Evolutionary conservation across 2,329 filamentous ascomycete genomes (phyloP).

Genomic region (Fusarium continuum): DNA sequence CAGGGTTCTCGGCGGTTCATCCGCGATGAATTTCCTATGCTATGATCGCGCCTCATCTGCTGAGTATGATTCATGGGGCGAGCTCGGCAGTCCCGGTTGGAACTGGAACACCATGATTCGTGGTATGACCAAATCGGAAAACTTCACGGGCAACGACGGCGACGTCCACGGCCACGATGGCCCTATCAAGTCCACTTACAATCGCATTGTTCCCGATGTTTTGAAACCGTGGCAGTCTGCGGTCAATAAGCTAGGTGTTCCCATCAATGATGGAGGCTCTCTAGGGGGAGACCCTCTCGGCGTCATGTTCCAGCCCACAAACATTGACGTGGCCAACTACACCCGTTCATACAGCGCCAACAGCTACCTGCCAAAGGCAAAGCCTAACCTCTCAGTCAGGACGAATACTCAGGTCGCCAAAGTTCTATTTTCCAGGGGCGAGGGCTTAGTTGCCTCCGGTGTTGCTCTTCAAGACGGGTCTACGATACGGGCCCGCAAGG

Average conservation of each 20-base stretch:
- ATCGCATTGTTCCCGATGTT: conserved; percentile 54
- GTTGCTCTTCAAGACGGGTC: not conserved
- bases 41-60: conserved; percentile 49
- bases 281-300: conserved; percentile 57
- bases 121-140: conserved; percentile 43
- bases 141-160: conserved; percentile 28
- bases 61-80: conserved; percentile 52
- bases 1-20: conserved; percentile 59
- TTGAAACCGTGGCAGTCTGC: conserved; percentile 54
- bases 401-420: not conserved
- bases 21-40: conserved; percentile 42
- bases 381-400: conserved; percentile 48
- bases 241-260: conserved; percentile 34
- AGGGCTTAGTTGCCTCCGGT: not conserved
- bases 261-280: conserved; percentile 49
- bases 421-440: not conserved
- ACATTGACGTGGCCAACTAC: conserved; percentile 53
- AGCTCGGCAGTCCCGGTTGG: conserved; percentile 51
- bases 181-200: conserved; percentile 44
- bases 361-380: conserved; percentile 53
- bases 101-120: conserved; percentile 50
- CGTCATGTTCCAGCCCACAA: conserved; percentile 56
- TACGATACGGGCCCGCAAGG: not conserved
- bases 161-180: conserved; percentile 31
- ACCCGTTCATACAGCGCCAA: conserved; percentile 57